These are phyloP conservation scores for Boletus mariae DNA, from an alignment of 1,284 basidiomycete genomes.

Conservation along the genomic window DNA sequence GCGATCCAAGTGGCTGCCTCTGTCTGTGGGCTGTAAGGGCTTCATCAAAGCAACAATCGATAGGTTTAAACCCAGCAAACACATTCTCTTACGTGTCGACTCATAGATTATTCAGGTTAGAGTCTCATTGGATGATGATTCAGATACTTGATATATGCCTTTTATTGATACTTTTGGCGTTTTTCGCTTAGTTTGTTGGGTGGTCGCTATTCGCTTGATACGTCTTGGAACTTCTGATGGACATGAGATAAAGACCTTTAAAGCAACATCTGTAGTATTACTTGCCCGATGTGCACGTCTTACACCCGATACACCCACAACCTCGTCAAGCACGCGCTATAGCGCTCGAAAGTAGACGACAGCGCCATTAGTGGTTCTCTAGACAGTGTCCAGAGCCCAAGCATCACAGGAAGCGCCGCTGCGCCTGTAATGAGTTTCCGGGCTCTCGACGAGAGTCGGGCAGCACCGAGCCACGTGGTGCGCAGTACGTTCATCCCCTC, in stretches of 20 bases:
- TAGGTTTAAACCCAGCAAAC: not conserved
- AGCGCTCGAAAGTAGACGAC: conserved; percentile 44
- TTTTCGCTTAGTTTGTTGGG: not conserved
- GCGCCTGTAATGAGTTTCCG: conserved; percentile 34
- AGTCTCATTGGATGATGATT: not conserved
- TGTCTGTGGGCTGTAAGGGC: conserved; percentile 19
- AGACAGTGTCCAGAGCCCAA: conserved; percentile 51
- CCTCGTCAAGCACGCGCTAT: conserved; percentile 34
- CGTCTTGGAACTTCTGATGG: not conserved
- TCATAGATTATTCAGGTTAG: conserved; percentile 4
- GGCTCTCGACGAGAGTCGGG: conserved; percentile 20
- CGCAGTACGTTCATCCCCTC: conserved; percentile 58
- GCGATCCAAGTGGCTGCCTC: conserved; percentile 23
- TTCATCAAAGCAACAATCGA: not conserved
- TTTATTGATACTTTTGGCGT: not conserved
- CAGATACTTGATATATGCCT: not conserved
- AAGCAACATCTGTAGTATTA: not conserved
- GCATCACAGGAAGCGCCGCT: conserved; percentile 45
- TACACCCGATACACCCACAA: conserved; percentile 20
- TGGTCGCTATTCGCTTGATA: not conserved
- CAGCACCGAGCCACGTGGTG: conserved; percentile 34
- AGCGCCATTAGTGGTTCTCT: conserved; percentile 56
- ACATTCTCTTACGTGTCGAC: not conserved
- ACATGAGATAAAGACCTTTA: not conserved
- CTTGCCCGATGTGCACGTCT: not conserved